These are phyloP conservation scores for Kingdonia uniflora DNA, from an alignment of 164 flowering plant species.

Conservation along the genomic window DNA sequence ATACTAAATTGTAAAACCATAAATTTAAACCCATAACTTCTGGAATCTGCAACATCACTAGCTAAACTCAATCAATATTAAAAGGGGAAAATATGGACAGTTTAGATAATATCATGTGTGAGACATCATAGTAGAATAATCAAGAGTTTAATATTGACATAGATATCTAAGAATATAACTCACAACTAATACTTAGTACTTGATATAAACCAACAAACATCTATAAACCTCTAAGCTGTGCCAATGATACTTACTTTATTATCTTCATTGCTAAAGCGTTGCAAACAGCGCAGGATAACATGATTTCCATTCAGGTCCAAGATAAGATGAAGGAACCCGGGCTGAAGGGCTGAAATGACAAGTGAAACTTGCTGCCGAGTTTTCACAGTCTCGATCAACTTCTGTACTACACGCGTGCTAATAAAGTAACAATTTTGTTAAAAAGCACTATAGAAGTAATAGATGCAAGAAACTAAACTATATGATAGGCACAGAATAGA, in stretches of 20 bases:
- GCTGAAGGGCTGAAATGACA: slow-evolving; percentile 46
- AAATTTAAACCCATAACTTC: too few relatives aligned
- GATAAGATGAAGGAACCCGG: slow-evolving; percentile 55
- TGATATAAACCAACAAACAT: not conserved
- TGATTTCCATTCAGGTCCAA: slow-evolving; percentile 82
- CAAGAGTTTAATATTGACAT: too few relatives aligned
- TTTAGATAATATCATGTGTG: too few relatives aligned
- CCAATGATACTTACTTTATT: slow-evolving; percentile 38
- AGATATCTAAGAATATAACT: too few relatives aligned
- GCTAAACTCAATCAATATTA: too few relatives aligned
- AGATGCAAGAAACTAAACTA: not conserved
- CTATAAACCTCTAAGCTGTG: not conserved
- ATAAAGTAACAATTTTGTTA: slow-evolving; percentile 7
- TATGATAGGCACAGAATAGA: too few relatives aligned
- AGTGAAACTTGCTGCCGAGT: slow-evolving; percentile 44
- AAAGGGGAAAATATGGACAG: too few relatives aligned
- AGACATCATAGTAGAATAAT: too few relatives aligned
- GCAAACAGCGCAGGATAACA: slow-evolving; percentile 74
- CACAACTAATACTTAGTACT: too few relatives aligned
- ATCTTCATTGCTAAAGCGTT: slow-evolving; percentile 48
- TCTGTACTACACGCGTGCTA: slow-evolving; percentile 92
- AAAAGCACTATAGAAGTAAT: not conserved
- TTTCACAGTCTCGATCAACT: slow-evolving; percentile 57
- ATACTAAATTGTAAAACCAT: too few relatives aligned
- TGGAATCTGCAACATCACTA: too few relatives aligned